Conservation (phyloP, 129 eudicot genomes). For the Flaveria trinervia region DNA sequence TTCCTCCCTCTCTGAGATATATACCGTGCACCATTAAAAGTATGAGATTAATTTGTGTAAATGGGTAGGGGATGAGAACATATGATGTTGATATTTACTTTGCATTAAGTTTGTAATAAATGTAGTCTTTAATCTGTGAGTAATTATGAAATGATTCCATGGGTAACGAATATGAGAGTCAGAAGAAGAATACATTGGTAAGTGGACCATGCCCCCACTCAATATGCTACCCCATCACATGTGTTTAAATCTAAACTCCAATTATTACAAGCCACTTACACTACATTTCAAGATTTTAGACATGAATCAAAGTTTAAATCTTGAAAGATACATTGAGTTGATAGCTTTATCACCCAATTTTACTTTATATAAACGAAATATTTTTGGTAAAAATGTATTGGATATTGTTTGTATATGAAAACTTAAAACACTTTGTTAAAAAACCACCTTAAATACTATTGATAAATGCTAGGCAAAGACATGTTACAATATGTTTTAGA, state of each 20-base stretch:
- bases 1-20: too few species aligned
- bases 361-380: neutral
- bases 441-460: too few species aligned
- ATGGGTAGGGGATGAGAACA: conserved; percentile 6
- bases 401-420: neutral
- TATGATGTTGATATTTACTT: conserved; percentile 6
- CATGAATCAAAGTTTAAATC: conserved; percentile 1
- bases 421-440: too few species aligned
- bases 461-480: too few species aligned
- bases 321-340: conserved; percentile 25
- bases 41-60: neutral
- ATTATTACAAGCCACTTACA: conserved; percentile 18
- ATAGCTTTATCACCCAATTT: neutral
- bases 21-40: neutral
- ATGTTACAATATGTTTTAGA: too few species aligned
- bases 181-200: conserved; percentile 28
- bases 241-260: conserved; percentile 16
- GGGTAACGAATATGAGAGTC: conserved; percentile 22
- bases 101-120: conserved; percentile 19
- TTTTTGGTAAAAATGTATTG: neutral
- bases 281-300: neutral
- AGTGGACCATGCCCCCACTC: conserved; percentile 27
- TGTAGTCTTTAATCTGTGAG: conserved; percentile 13
- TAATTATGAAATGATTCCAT: conserved; percentile 28
- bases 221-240: conserved; percentile 24